phyloP scores from a whole-genome alignment of 371 early-diverging fungal genomes.

The Mucor saturninus region DNA sequence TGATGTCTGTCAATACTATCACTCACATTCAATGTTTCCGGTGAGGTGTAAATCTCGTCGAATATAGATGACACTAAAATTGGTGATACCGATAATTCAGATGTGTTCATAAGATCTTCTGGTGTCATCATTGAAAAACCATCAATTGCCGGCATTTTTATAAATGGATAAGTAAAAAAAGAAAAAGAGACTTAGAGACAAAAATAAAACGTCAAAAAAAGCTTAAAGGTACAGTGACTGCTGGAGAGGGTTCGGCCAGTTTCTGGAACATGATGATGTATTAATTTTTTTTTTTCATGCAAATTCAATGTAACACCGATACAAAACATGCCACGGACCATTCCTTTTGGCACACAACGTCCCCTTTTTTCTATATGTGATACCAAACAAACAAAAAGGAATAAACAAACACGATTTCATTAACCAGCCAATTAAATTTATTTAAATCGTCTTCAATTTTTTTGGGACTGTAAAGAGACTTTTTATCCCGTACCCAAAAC shows the following conservation, averaged over 20 bases:
- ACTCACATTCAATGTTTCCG: not conserved
- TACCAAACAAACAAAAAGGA: no score
- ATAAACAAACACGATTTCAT: no score
- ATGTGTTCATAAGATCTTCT: conserved; percentile 21
- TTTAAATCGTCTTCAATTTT: no score
- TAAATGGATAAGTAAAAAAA: not conserved
- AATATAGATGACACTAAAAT: conserved; percentile 12
- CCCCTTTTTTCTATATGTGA: no score
- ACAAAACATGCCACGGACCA: not conserved
- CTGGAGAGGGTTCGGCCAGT: not conserved
- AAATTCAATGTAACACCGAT: not conserved
- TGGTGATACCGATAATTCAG: conserved; percentile 18
- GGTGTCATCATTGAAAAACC: not conserved
- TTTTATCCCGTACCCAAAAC: not conserved
- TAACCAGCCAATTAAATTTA: no score
- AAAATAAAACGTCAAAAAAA: not conserved
- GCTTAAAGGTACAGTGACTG: conserved; percentile 1
- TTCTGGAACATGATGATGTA: no score
- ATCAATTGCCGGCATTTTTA: conserved; percentile 3
- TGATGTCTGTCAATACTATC: not conserved
- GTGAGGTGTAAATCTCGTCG: conserved; percentile 3
- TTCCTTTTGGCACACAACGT: no score
- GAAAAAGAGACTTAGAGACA: not conserved
- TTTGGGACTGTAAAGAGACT: no score
- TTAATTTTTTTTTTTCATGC: not conserved